phyloP scores from a whole-genome alignment of 2,329 filamentous ascomycete genomes.

The Penicillium concentricum region DNA sequence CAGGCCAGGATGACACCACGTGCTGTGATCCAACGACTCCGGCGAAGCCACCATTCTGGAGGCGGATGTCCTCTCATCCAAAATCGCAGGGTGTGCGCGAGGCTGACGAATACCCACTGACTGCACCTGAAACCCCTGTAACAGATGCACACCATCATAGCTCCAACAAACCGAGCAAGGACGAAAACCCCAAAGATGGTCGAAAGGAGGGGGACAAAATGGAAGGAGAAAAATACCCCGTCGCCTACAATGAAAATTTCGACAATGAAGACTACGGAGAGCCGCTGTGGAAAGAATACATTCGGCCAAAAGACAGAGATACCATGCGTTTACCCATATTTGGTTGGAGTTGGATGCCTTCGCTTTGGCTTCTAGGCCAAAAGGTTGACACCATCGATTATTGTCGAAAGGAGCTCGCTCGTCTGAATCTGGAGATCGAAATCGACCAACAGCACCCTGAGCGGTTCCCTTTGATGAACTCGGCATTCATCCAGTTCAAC shows the following conservation, averaged over 20 bases:
- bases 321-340: slow-evolving; percentile 74
- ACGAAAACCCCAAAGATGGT: slow-evolving; percentile 9
- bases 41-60: slow-evolving; percentile 36
- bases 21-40: slow-evolving; percentile 7
- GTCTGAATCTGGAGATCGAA: slow-evolving; percentile 88
- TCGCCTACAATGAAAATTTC: slow-evolving; percentile 62
- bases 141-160: slow-evolving; percentile 5
- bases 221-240: slow-evolving; percentile 54
- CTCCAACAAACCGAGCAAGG: slow-evolving; percentile 8
- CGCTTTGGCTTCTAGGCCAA: slow-evolving; percentile 74
- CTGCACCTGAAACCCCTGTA: slow-evolving; percentile 30
- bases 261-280: slow-evolving; percentile 62
- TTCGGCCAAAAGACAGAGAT: slow-evolving; percentile 77
- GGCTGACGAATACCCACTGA: slow-evolving; percentile 39
- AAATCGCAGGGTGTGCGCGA: slow-evolving; percentile 25
- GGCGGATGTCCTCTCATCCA: slow-evolving; percentile 32
- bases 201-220: slow-evolving; percentile 27
- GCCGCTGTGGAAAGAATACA: slow-evolving; percentile 77
- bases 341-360: slow-evolving; percentile 67
- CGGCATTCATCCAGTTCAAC: slow-evolving; percentile 98
- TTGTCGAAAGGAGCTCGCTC: slow-evolving; percentile 80
- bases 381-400: slow-evolving; percentile 96
- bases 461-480: slow-evolving; percentile 87
- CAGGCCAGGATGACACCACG: not conserved
- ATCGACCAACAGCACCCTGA: slow-evolving; percentile 82